Evolutionary conservation across 805 yeast species (phyloP).

Genomic region (Komagataella kurtzmanii): DNA sequence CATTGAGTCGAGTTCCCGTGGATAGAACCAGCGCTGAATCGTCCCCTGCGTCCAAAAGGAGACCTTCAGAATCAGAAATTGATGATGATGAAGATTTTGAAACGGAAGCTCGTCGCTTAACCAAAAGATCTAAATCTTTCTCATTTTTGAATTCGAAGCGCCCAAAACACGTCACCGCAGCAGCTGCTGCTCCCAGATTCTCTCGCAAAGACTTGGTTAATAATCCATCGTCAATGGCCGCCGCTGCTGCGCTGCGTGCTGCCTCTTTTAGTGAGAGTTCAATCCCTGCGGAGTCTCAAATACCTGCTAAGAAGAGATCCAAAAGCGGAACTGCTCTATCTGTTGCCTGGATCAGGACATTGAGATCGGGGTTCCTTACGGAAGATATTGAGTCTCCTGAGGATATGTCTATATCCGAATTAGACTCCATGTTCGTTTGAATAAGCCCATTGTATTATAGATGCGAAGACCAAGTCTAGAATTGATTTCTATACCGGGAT

Average conservation of each 20-base stretch:
- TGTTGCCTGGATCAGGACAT: conserved; percentile 59
- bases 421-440: conserved; percentile 33
- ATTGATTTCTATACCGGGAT: neutral
- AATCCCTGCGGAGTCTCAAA: neutral
- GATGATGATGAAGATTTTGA: conserved; percentile 26
- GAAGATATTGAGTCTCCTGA: conserved; percentile 76
- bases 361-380: conserved; percentile 63
- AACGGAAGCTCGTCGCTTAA: neutral
- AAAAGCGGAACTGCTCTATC: conserved; percentile 17
- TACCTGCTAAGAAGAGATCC: conserved; percentile 2
- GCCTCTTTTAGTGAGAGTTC: conserved; percentile 37
- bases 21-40: neutral
- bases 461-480: neutral
- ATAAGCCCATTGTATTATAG: neutral
- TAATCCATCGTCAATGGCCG: conserved; percentile 54
- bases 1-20: conserved; percentile 18
- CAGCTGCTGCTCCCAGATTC: conserved; percentile 74
- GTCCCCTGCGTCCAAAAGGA: conserved; percentile 7
- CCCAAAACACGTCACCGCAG: conserved; percentile 47
- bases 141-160: conserved; percentile 42
- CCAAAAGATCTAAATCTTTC: conserved; percentile 52
- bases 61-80: conserved; percentile 11
- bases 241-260: conserved; percentile 63
- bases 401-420: conserved; percentile 59
- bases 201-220: conserved; percentile 47